Percentiles rank a stretch among this genome's conserved stretches.
These are phyloP conservation scores for Toxicodendron radicans DNA, from an alignment of 345 rosid species.

Conservation along the genomic window DNA sequence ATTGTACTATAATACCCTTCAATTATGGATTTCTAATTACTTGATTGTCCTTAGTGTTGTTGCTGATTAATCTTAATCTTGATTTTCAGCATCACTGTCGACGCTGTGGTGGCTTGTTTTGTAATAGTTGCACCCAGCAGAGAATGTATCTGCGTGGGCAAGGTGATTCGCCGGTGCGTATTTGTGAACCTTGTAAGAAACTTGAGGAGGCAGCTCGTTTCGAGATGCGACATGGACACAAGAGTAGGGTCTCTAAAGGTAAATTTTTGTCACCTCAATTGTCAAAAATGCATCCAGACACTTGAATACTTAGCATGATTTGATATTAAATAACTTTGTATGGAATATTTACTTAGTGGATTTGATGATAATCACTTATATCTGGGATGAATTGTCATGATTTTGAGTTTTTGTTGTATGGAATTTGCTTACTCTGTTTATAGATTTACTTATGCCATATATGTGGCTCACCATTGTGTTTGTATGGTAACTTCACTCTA, in stretches of 20 bases:
- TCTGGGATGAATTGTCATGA: not conserved
- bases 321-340: no score
- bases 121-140: conserved; percentile 71
- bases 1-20: not conserved
- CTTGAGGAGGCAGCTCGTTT: conserved; percentile 91
- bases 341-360: not conserved
- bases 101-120: conserved; percentile 92
- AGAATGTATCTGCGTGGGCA: conserved; percentile 85
- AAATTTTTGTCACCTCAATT: not conserved
- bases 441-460: not conserved
- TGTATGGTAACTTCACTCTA: conserved; percentile 15
- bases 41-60: not conserved
- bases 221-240: conserved; percentile 77
- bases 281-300: no score
- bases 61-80: conserved; percentile 11
- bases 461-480: not conserved
- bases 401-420: not conserved
- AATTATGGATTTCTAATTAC: not conserved
- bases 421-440: not conserved
- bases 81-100: conserved; percentile 86
- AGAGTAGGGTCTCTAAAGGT: conserved; percentile 62
- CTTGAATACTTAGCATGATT: no score
- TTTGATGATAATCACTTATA: not conserved
- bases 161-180: conserved; percentile 88
- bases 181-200: conserved; percentile 88